Evolutionary conservation across 108 stramenopile species (phyloP), one percentile per base, ranked within the genome.

Genomic region (Fistulifera pelliculosa): DNA sequence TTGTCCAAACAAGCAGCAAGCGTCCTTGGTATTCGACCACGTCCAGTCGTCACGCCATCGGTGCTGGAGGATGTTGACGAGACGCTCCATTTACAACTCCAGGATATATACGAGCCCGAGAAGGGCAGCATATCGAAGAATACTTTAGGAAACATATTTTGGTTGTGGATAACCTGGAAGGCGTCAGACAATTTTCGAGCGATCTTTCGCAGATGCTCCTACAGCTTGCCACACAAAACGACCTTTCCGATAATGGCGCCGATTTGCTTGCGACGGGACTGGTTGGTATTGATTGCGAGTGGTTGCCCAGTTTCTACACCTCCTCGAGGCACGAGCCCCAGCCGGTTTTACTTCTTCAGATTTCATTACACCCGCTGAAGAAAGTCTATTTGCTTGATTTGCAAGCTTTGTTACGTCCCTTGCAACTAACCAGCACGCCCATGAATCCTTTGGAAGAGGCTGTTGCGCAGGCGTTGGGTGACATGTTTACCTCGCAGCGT

Each of bases 241-340:
- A 6, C 50, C 7, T 10, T 26, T n/a, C n/a, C n/a, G 25, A 51
- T 27, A 12, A 51, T 51, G 44, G 19, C 17, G n/a, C n/a, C n/a
- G n/a, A n/a, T n/a, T n/a, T n/a, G n/a, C 11, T 45, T 21, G 17
- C 50, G n/a, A 23, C 27, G 13, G 42, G 22, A 23, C 23, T 67
- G 48, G 54, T 64, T 1, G 72, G 72, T 6, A 60, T 73, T 17
- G 72, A 73, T 28, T 64, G 63, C 26, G 72, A 73, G 51, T 73
- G 72, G 72, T 43, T 55, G 28, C 72, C 72, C 8, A 64, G 26
- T 44, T 63, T 61, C 27, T 51, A 62, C 28, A 22, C 53, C 13
- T 7, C 52, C 11, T 23, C 45, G 25, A 47, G 28, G 0, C 41
- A 49, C 8, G 61, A 72, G 41, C 42, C 44, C 6, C 70, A 60